phyloP scores from a whole-genome alignment of 2,329 filamentous ascomycete species.

The Sclerotiophoma versabilis region DNA sequence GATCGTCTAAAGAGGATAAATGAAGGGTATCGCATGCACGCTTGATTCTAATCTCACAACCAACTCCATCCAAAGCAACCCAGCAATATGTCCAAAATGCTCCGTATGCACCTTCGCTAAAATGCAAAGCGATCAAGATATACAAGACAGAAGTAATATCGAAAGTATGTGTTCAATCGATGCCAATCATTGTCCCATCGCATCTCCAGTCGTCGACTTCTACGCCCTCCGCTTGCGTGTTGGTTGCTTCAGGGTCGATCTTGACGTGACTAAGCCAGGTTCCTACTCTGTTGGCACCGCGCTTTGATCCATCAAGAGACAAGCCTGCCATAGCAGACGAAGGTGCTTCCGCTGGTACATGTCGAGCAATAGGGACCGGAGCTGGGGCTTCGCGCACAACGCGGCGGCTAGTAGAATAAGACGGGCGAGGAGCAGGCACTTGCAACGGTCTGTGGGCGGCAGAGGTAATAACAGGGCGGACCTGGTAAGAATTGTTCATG shows the following conservation, averaged over 20 bases:
- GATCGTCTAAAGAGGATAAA: neutral
- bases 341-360: slow-evolving; percentile 25
- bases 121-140: slow-evolving; percentile 13
- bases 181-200: slow-evolving; percentile 46
- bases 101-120: slow-evolving; percentile 18
- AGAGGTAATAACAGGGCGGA: slow-evolving; percentile 40
- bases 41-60: neutral
- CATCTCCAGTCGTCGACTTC: slow-evolving; percentile 48
- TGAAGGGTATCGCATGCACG: slow-evolving; percentile 16
- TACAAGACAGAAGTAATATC: slow-evolving; percentile 13
- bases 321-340: slow-evolving; percentile 49
- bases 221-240: slow-evolving; percentile 39
- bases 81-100: slow-evolving; percentile 11
- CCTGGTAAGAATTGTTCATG: slow-evolving; percentile 61
- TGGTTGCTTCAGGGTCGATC: slow-evolving; percentile 46
- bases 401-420: slow-evolving; percentile 37
- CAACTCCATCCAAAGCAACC: neutral
- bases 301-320: slow-evolving; percentile 44
- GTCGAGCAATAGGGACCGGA: slow-evolving; percentile 16
- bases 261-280: slow-evolving; percentile 50
- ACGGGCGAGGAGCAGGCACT: slow-evolving; percentile 28
- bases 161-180: slow-evolving; percentile 33
- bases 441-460: slow-evolving; percentile 39
- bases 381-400: slow-evolving; percentile 28
- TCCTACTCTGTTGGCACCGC: slow-evolving; percentile 47